A percentile compares a stretch with the other conserved stretches of the same genome.
These are phyloP conservation scores for Monilinia aucupariae DNA, from an alignment of 2,329 filamentous ascomycete species.

Conservation along the genomic window DNA sequence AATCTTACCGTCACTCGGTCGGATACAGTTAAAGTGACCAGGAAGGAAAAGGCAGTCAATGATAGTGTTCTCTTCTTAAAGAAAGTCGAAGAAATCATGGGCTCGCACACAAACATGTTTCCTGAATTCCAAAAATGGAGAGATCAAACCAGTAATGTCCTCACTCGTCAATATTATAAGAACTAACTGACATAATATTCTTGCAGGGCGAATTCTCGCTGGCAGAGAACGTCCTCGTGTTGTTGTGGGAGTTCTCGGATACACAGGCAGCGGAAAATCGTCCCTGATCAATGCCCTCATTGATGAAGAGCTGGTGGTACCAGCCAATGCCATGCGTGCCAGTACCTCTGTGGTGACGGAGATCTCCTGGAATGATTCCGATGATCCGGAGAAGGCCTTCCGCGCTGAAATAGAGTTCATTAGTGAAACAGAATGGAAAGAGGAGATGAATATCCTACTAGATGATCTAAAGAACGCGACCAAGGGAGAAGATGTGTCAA, in stretches of 20 bases:
- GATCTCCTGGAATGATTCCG: conserved; percentile 5
- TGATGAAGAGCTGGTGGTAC: conserved; percentile 5
- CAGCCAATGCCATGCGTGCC: not conserved
- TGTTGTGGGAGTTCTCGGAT: not conserved
- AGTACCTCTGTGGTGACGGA: not conserved
- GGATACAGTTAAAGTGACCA: not conserved
- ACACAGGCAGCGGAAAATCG: conserved; percentile 4
- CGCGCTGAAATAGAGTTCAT: conserved; percentile 12
- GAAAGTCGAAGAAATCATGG: not conserved
- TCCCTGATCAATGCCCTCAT: conserved; percentile 12
- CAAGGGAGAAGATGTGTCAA: not conserved
- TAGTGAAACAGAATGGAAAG: not conserved
- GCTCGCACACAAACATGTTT: not conserved
- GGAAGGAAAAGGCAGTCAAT: not conserved
- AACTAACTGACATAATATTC: not conserved
- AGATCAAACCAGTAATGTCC: not conserved
- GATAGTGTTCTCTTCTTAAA: not conserved
- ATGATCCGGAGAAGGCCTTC: not conserved
- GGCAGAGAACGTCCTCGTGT: not conserved
- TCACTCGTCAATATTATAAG: not conserved
- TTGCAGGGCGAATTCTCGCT: not conserved
- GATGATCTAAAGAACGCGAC: not conserved
- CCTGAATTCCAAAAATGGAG: not conserved
- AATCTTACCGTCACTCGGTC: too few species aligned
- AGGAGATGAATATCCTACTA: not conserved